Base-by-base conservation (phyloP, 352 stramenopile species). In the Globisporangium okanoganense region DNA sequence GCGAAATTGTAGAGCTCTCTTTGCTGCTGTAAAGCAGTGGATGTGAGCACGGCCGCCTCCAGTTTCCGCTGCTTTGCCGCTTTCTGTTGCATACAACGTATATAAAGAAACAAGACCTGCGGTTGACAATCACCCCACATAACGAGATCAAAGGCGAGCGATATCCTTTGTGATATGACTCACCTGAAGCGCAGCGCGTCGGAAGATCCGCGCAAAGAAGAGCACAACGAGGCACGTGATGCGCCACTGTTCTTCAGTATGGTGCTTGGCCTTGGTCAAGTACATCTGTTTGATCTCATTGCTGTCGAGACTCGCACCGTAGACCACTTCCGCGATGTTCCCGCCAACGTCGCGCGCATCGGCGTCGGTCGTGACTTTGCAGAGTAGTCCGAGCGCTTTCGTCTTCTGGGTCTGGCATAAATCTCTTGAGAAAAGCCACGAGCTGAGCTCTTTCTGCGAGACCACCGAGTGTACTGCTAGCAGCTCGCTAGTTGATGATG, bases 171-270 rank as follows among this genome's bases (percentile, higher is more conserved):
- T 33, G 3, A 33, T 33, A 35, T 5, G 33, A 36, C 60, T 43
- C 29, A 70, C 64, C 64, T 66, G 53, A 9, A 80, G 61, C 12
- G 69, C 58, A 6, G 67, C 61, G 18, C 64, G 62, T 27, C 72
- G 66, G 52, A 80, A 80, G 3, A 80, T 22, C 2, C 70, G 61
- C 14, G 67, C 62, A 36, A 80, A 80, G 38, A 76, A 80, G 12
- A 80, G 27, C 20, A 73, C 67, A 10, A 73, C 68, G n/a, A 73
- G 44, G 22, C 29, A 38, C n/a, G 59, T 70, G 35, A 76, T 43
- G 35, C 61, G 64, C 72, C 72, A 80, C 24, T 69, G 66, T 5
- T 79, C 66, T 1, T 72, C 61, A 9, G 75, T 57, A 16, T 70
- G 49, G 4, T 58, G 58, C 10, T 64, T 75, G 3, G 64, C 64